Conservation (phyloP, 2,329 filamentous ascomycete species). For the Colletotrichum costaricense region DNA sequence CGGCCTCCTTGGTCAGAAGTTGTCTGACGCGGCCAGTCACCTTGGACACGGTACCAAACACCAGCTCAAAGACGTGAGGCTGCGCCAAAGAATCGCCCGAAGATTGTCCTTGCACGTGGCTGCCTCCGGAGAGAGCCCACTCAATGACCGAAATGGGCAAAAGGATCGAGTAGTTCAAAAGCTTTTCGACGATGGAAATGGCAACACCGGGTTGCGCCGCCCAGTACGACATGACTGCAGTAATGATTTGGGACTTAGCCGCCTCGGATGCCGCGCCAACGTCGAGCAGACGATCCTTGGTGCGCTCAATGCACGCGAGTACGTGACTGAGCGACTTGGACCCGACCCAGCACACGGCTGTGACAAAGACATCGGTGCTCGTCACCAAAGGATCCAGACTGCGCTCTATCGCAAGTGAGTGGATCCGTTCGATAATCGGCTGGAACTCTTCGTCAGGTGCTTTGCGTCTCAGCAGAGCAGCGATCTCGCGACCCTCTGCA, state of each 20-base stretch:
- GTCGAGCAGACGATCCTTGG: conserved; percentile 86
- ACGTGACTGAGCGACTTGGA: conserved; percentile 97
- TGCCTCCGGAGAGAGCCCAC: conserved; percentile 80
- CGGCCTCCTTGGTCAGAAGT: conserved; percentile 64
- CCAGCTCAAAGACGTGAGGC: conserved; percentile 87
- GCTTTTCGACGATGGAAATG: conserved; percentile 92
- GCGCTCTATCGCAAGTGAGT: conserved; percentile 77
- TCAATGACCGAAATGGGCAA: conserved; percentile 87
- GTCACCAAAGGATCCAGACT: conserved; percentile 82
- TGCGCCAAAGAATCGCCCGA: conserved; percentile 77
- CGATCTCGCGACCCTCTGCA: conserved; percentile 84
- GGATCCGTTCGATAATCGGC: conserved; percentile 81
- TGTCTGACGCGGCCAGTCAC: conserved; percentile 89
- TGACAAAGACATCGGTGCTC: conserved; percentile 95
- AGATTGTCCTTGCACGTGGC: conserved; percentile 60
- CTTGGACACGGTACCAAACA: conserved; percentile 88
- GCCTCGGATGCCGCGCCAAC: conserved; percentile 80
- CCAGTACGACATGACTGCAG: conserved; percentile 94
- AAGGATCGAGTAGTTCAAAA: conserved; percentile 96
- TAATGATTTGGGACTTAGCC: conserved; percentile 88
- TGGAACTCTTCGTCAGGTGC: conserved; percentile 89
- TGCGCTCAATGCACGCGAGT: conserved; percentile 93
- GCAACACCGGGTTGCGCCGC: conserved; percentile 90
- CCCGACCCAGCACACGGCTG: conserved; percentile 90
- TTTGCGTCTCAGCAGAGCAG: conserved; percentile 84